Percentiles rank a stretch among this genome's conserved stretches.
Evolutionary conservation across 495 filamentous ascomycete species (phyloP).

Genomic region (Jackrogersella minutella): DNA sequence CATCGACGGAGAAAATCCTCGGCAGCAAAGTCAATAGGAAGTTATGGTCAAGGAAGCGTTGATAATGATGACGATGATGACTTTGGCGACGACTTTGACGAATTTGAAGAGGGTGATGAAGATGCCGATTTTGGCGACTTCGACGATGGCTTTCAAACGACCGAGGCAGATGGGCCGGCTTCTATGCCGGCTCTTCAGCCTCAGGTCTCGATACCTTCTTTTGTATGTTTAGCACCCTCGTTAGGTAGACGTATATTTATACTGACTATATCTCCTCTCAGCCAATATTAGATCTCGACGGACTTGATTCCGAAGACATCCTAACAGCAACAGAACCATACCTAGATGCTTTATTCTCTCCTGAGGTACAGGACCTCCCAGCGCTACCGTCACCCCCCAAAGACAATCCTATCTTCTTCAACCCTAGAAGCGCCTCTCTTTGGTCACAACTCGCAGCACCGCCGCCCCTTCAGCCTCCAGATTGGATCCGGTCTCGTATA

Average conservation of each 20-base stretch:
- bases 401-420: slow-evolving; percentile 69
- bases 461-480: slow-evolving; percentile 91
- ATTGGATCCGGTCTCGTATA: slow-evolving; percentile 97
- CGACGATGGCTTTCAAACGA: slow-evolving; percentile 81
- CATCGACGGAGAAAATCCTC: slow-evolving; percentile 51
- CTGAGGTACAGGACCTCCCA: slow-evolving; percentile 56
- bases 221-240: slow-evolving; percentile 51
- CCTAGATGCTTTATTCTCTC: slow-evolving; percentile 65
- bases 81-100: slow-evolving; percentile 93
- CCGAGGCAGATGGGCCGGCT: slow-evolving; percentile 56
- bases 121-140: slow-evolving; percentile 89
- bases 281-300: slow-evolving; percentile 77
- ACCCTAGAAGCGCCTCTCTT: slow-evolving; percentile 79
- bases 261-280: slow-evolving; percentile 50
- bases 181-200: slow-evolving; percentile 55
- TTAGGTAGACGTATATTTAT: slow-evolving; percentile 43
- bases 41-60: slow-evolving; percentile 50
- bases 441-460: slow-evolving; percentile 97
- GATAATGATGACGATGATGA: slow-evolving; percentile 60
- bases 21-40: slow-evolving; percentile 46
- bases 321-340: slow-evolving; percentile 60
- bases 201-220: slow-evolving; percentile 61
- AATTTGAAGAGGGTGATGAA: slow-evolving; percentile 85
- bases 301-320: slow-evolving; percentile 63
- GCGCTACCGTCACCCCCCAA: slow-evolving; percentile 57